phyloP scores from a whole-genome alignment of 164 flowering plant genomes.

The Pachysandra terminalis region DNA sequence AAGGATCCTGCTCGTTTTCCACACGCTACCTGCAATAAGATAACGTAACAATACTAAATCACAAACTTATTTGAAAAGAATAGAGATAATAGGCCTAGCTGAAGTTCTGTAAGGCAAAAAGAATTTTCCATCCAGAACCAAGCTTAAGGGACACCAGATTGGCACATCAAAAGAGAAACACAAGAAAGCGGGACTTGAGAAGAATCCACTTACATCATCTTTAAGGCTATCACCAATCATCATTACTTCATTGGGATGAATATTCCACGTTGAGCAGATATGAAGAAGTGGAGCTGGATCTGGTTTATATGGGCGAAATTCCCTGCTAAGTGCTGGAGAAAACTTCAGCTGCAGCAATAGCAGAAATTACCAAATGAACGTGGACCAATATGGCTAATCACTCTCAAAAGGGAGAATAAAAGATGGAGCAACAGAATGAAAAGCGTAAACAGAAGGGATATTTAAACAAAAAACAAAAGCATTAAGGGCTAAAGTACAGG shows the following conservation, averaged over 20 bases:
- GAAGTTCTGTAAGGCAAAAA: too few relatives aligned
- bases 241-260: constrained; percentile 77
- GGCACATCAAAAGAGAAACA: neutral
- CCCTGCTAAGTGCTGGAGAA: constrained; percentile 88
- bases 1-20: constrained; percentile 87
- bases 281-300: constrained; percentile 86
- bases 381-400: neutral
- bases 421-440: neutral
- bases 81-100: too few relatives aligned
- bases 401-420: neutral
- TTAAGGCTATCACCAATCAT: constrained; percentile 96
- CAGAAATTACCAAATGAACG: neutral
- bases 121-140: neutral
- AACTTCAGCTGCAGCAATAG: constrained; percentile 53
- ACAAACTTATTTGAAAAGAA: neutral
- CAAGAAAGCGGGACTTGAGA: neutral
- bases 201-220: constrained; percentile 70
- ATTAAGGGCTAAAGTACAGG: too few relatives aligned
- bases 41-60: neutral
- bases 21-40: constrained; percentile 60
- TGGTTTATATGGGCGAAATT: constrained; percentile 89
- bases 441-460: too few relatives aligned
- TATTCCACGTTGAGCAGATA: constrained; percentile 83
- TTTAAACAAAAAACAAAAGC: too few relatives aligned
- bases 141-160: neutral